phyloP scores from a whole-genome alignment of 345 rosid genomes.

The Citrus mangshanensis region DNA sequence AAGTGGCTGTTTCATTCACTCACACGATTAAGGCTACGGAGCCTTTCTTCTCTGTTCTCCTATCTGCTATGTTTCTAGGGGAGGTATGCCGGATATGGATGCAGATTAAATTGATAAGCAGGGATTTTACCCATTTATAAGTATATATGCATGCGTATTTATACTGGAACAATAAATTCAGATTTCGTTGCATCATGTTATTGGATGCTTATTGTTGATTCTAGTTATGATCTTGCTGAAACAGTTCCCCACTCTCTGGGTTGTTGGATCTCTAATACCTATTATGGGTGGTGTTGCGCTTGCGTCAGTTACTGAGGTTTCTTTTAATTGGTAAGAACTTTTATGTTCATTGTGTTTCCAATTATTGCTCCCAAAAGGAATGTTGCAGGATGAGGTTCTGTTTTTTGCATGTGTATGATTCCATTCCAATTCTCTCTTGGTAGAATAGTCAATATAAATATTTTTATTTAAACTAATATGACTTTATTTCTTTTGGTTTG shows the following conservation, averaged over 20 bases:
- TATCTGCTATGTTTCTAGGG: conserved; percentile 92
- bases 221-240: conserved; percentile 3
- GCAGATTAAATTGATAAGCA: neutral
- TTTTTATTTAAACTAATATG: neutral
- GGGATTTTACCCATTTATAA: neutral
- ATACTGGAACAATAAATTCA: neutral
- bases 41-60: conserved; percentile 95
- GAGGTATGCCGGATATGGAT: conserved; percentile 46
- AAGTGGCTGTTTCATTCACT: conserved; percentile 98
- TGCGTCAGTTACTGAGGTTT: conserved; percentile 89
- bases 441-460: neutral
- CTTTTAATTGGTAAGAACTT: conserved; percentile 80
- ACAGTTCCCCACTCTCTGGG: conserved; percentile 85
- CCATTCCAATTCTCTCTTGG: neutral
- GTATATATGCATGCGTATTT: neutral
- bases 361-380: neutral
- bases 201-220: neutral
- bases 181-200: neutral
- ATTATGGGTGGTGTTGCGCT: conserved; percentile 96
- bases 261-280: conserved; percentile 82
- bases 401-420: neutral
- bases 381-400: neutral
- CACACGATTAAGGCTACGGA: conserved; percentile 99
- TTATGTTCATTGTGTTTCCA: neutral
- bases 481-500: neutral